Conservation (phyloP, 805 yeast species). For the Candida xyloterini region DNA sequence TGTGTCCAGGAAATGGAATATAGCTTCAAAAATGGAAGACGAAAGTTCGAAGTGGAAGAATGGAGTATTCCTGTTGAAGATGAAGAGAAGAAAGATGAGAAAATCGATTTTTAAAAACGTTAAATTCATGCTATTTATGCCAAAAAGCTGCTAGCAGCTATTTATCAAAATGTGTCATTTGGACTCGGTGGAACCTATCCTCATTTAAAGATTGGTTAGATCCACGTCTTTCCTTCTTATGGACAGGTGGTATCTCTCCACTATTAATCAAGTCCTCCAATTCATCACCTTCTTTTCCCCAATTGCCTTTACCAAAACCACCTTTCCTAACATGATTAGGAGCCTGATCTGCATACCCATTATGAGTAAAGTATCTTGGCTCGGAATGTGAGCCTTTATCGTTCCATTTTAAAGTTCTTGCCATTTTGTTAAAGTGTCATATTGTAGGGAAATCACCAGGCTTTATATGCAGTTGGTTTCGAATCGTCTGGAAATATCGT, state of each 20-base stretch:
- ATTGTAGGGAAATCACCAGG: neutral
- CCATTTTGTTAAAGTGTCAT: constrained; percentile 39
- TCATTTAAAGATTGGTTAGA: constrained; percentile 46
- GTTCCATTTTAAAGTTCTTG: constrained; percentile 79
- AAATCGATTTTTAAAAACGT: constrained; percentile 10
- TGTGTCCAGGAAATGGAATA: constrained; percentile 68
- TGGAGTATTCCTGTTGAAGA: constrained; percentile 99
- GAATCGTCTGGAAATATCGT: constrained; percentile 5
- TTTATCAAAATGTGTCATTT: constrained; percentile 12
- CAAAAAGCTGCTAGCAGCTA: constrained; percentile 9
- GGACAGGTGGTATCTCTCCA: constrained; percentile 51
- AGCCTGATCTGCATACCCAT: constrained; percentile 62
- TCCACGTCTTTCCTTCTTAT: constrained; percentile 47
- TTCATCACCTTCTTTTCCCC: constrained; percentile 86
- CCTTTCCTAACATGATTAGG: constrained; percentile 77
- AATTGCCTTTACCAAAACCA: constrained; percentile 84
- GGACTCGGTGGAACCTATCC: constrained; percentile 34
- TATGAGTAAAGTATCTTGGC: constrained; percentile 78
- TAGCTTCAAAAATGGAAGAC: constrained; percentile 81
- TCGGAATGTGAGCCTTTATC: constrained; percentile 37
- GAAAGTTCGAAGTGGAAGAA: constrained; percentile 80
- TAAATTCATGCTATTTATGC: constrained; percentile 3
- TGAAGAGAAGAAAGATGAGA: constrained; percentile 42
- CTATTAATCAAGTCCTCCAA: constrained; percentile 56
- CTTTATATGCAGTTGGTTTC: constrained; percentile 1